Evolutionary conservation across 371 early-diverging fungal genomes (phyloP), one percentile per base, ranked within the genome.

Genomic region (Lichtheimia hyalospora): DNA sequence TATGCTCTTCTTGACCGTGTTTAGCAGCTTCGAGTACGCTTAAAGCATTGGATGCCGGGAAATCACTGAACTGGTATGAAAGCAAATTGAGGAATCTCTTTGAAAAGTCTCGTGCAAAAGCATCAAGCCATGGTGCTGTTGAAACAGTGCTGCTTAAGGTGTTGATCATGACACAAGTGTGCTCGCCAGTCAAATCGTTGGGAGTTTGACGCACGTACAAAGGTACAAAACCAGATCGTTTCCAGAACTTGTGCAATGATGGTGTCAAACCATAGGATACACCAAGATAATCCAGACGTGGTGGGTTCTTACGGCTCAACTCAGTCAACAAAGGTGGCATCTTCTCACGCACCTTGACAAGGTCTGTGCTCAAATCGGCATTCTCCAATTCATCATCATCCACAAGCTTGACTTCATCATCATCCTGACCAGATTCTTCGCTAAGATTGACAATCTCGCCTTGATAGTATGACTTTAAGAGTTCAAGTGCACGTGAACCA

Each of bases 111-210:
- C 79, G 79, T 24, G 91, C 83, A 81, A 92, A 93, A n/a, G 86
- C 88, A 55, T 81, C 82, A 56, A 92, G 73, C 91, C 92, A 93
- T 39, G 84, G 76, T 28, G 78, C 68, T 15, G 69, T 75, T 44
- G 86, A 81, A 40, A 82, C 82, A 14, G 84, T 58, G 68, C 74
- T 61, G 75, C 70, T 73, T 39, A 96, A 74, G 0, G 87, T 86
- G 63, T 89, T 92, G 54, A 98, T 82, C 95, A 99, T 95, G 21
- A 99, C 95, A 63, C 94, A 92, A 0, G 99, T 92, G 70, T 98
- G 94, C 68, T 99, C 99, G 54, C 99, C 99, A 2, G 99, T 99
- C 48, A 97, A 77, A 18, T 96, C 97, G 67, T 97, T 99, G 52
- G 91, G 73, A 7, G 97, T 97, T 70, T 99, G 99, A 54, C 99